These are phyloP conservation scores for Chrysanthemum makinoi DNA, from an alignment of 129 eudicot species.

Conservation along the genomic window DNA sequence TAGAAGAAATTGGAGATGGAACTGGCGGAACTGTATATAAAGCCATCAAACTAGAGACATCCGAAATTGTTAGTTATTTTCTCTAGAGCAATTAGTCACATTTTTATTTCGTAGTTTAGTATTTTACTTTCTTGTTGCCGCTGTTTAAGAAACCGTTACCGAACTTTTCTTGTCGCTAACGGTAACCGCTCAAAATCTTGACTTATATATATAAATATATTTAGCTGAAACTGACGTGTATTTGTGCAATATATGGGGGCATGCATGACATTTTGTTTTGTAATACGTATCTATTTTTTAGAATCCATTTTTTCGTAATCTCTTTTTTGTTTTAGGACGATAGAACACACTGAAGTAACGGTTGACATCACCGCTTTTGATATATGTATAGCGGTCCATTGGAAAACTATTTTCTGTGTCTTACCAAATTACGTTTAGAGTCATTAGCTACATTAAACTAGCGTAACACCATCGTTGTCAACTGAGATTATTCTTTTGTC, in stretches of 20 bases:
- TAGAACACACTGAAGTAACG: not conserved
- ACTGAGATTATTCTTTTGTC: not conserved
- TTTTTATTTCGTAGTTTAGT: not conserved
- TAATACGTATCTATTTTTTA: too few relatives aligned
- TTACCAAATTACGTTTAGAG: too few relatives aligned
- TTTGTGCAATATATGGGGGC: conserved; percentile 5
- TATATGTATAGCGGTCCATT: not conserved
- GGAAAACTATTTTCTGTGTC: not conserved
- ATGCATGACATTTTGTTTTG: not conserved
- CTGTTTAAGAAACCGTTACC: not conserved
- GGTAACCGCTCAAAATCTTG: not conserved
- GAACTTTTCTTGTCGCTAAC: not conserved
- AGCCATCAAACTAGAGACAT: conserved; percentile 72
- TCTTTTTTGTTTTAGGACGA: not conserved
- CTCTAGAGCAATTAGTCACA: conserved; percentile 17
- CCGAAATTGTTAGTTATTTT: conserved; percentile 66
- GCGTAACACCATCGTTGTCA: too few relatives aligned
- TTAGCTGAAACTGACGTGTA: conserved; percentile 8
- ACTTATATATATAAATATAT: not conserved
- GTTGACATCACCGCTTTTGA: not conserved
- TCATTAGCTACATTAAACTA: too few relatives aligned
- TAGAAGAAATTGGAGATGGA: conserved; percentile 97
- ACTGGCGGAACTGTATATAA: conserved; percentile 90
- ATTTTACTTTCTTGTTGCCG: not conserved
- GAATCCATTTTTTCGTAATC: not conserved